Evolutionary conservation across 139 green algal species (phyloP).

Genomic region (Pleodorina starrii): DNA sequence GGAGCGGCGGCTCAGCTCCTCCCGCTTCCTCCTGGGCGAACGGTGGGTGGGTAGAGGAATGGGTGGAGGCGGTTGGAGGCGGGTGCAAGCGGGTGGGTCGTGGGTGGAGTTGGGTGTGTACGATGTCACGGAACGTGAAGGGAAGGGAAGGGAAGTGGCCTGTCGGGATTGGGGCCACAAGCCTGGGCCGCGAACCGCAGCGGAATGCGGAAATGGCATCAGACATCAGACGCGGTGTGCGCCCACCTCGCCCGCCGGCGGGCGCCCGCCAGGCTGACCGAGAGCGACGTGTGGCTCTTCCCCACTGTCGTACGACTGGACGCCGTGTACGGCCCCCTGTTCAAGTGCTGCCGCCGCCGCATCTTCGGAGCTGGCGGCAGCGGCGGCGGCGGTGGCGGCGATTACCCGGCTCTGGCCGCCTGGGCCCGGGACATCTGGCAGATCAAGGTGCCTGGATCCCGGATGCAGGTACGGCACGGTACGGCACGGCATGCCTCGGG

Average conservation of each 20-base stretch:
- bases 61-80: too few relatives aligned
- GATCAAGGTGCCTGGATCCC: conserved; percentile 59
- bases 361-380: not conserved
- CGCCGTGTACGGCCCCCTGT: conserved; percentile 86
- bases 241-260: too few relatives aligned
- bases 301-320: conserved; percentile 90
- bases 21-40: conserved; percentile 86
- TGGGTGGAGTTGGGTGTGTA: too few relatives aligned
- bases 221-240: too few relatives aligned
- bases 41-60: too few relatives aligned
- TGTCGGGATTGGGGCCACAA: too few relatives aligned
- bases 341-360: conserved; percentile 83
- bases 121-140: too few relatives aligned
- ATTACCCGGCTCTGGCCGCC: conserved; percentile 83
- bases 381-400: conserved; percentile 64
- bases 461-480: conserved; percentile 68
- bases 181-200: too few relatives aligned
- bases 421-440: conserved; percentile 92
- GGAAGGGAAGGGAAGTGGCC: too few relatives aligned
- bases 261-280: conserved; percentile 84
- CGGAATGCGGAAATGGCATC: too few relatives aligned
- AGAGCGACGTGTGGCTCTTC: conserved; percentile 89
- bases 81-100: too few relatives aligned
- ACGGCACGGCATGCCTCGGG: not conserved
- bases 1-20: conserved; percentile 71